Evolutionary conservation across 139 green algal species (phyloP), one percentile per base, ranked within the genome.

Genomic region (Coelastrella sp.): DNA sequence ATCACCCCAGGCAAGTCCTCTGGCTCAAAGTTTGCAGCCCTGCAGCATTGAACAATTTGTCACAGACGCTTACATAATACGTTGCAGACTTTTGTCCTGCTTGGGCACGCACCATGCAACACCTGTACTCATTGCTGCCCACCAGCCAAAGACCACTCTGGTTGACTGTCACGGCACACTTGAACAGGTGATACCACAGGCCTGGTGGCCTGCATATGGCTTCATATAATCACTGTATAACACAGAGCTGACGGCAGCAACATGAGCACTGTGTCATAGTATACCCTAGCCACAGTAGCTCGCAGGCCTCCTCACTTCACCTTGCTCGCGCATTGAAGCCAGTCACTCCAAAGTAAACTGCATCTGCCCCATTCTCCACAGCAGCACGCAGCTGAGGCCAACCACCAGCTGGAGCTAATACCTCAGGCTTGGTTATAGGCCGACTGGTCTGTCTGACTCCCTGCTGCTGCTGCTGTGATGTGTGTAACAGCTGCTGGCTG

Each of bases 321-420:
- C 92, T 74, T 68, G 89, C 91, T 0, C 93, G 82, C 7, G 93
- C 92, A 49, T 92, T 93, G 88, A 94, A 94, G 60, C 75, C 86
- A 35, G 91, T 89, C 10, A 96, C 90, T 3, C 96, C 96, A 90
- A 98, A 97, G 91, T 98, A 98, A 25, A 98, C 96, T 0, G 94
- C 93, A 80, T 98, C 96, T 8, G 96, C 96, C 7, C 97, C 97
- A 85, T 96, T 97, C 90, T 97, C 93, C 25, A 96, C 94, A 4
- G 96, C 97, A 4, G 97, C 95, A 11, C 90, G 79, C 27, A 98
- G 90, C 90, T 98, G 96, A n/a, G 94, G 92, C 95, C 96, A 98
- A 17, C 95, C 96, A 59, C 96, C 96, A 72, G 92, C 95, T 7
- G 96, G 96, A 5, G 96, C 91, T 22, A 98, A 87, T 24, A 98